A percentile compares a stretch with the other conserved stretches of the same genome.
Conservation (phyloP, 495 filamentous ascomycete genomes). For the Lophiostoma macrostomum region DNA sequence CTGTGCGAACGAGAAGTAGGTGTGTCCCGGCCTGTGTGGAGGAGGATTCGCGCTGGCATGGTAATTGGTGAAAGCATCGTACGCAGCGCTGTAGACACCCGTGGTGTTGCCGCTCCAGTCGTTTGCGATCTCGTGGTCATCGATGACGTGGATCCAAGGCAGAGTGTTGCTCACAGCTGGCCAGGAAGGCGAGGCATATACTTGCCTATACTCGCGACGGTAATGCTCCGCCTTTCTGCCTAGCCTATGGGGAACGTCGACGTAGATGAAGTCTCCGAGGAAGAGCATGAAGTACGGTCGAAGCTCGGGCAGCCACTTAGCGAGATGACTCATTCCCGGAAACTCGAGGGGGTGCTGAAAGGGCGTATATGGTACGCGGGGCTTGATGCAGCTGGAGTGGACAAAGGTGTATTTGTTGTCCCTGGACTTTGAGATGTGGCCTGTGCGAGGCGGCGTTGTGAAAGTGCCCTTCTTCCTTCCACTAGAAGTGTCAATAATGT, state of each 20-base stretch:
- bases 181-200: conserved; percentile 94
- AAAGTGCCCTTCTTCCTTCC: conserved; percentile 71
- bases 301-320: conserved; percentile 59
- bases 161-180: conserved; percentile 61
- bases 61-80: conserved; percentile 85
- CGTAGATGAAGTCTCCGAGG: conserved; percentile 98
- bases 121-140: conserved; percentile 94
- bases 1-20: conserved; percentile 82
- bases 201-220: conserved; percentile 84
- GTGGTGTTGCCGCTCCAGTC: conserved; percentile 79
- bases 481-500: conserved; percentile 64
- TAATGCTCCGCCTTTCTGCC: conserved; percentile 71
- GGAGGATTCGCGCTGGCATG: conserved; percentile 84
- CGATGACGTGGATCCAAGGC: conserved; percentile 93
- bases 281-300: conserved; percentile 91
- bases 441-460: conserved; percentile 65
- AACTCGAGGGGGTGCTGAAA: conserved; percentile 77
- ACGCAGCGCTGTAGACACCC: conserved; percentile 67
- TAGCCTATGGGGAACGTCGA: conserved; percentile 81
- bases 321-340: conserved; percentile 68
- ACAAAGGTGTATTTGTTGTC: conserved; percentile 74
- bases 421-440: conserved; percentile 50
- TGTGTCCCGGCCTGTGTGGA: conserved; percentile 53
- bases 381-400: conserved; percentile 86
- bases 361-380: conserved; percentile 82